phyloP scores from a whole-genome alignment of 2,329 filamentous ascomycete genomes.

The Microdochium nivale region DNA sequence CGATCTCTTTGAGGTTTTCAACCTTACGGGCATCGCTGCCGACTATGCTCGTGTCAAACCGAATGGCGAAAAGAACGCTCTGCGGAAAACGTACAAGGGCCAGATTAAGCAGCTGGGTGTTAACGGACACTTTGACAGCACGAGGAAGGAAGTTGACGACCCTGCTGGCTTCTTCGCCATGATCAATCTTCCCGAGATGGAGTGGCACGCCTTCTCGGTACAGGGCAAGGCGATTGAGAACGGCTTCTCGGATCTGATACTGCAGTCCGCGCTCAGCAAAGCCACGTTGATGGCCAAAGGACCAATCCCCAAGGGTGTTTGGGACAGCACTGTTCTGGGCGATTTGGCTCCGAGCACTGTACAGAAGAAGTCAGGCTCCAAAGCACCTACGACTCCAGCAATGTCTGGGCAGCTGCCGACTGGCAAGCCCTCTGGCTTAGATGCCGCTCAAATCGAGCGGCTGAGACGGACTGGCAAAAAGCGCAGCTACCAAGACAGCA shows the following conservation, averaged over 20 bases:
- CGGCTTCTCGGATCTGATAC: constrained; percentile 38
- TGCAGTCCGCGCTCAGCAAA: constrained; percentile 31
- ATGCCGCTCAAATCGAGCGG: constrained; percentile 39
- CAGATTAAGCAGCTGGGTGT: constrained; percentile 57
- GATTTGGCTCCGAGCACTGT: constrained; percentile 38
- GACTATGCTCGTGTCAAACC: constrained; percentile 56
- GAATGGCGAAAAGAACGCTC: constrained; percentile 58
- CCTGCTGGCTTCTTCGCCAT: constrained; percentile 45
- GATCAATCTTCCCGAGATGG: constrained; percentile 41
- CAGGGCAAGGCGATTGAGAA: constrained; percentile 45
- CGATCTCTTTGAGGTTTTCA: constrained; percentile 52
- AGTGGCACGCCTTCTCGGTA: constrained; percentile 47
- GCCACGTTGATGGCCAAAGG: constrained; percentile 52
- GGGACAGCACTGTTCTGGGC: constrained; percentile 51
- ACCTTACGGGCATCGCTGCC: constrained; percentile 45
- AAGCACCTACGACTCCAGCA: constrained; percentile 42
- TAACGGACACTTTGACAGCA: constrained; percentile 51
- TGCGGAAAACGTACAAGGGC: constrained; percentile 61
- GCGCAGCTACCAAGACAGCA: constrained; percentile 66
- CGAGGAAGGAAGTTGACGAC: constrained; percentile 44
- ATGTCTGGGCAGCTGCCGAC: constrained; percentile 21
- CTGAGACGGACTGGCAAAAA: constrained; percentile 63
- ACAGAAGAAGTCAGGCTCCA: constrained; percentile 16
- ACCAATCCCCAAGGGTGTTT: constrained; percentile 42
- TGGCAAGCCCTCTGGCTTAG: constrained; percentile 18